These are phyloP conservation scores for Fusarium beomiforme DNA, from an alignment of 2,329 filamentous ascomycete genomes.

Conservation along the genomic window DNA sequence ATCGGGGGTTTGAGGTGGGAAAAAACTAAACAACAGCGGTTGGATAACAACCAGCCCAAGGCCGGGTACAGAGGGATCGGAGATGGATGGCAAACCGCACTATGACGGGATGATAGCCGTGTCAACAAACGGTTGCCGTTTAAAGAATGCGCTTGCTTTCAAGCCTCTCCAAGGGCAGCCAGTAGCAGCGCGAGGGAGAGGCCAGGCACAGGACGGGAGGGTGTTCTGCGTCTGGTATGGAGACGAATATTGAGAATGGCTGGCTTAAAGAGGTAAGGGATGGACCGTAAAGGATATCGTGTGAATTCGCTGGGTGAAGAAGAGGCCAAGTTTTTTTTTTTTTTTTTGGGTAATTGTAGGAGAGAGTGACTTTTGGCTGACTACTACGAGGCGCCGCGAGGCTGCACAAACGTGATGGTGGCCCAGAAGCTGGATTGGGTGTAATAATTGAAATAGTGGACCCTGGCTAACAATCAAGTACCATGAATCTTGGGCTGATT, in stretches of 20 bases:
- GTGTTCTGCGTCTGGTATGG: constrained; percentile 27
- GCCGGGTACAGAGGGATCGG: neutral
- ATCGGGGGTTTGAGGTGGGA: neutral
- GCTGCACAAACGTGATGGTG: constrained; percentile 39
- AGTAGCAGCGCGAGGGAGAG: constrained; percentile 37
- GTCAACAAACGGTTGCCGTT: neutral
- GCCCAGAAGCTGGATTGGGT: constrained; percentile 9
- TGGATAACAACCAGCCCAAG: neutral
- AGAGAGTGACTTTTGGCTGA: constrained; percentile 21
- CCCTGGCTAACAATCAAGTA: neutral
- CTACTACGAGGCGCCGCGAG: constrained; percentile 30
- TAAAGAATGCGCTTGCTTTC: constrained; percentile 10
- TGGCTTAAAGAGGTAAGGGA: constrained; percentile 14
- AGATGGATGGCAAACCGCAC: neutral
- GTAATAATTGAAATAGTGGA: constrained; percentile 8
- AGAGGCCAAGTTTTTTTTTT: constrained; percentile 5
- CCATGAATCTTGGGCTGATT: too few relatives aligned
- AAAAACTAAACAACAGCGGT: neutral
- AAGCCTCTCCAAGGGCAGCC: constrained; percentile 35
- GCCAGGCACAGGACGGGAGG: constrained; percentile 5
- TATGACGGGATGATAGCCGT: neutral
- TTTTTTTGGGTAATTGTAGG: constrained; percentile 1
- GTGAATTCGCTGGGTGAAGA: constrained; percentile 18
- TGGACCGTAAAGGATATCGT: constrained; percentile 22
- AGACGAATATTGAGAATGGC: constrained; percentile 20